These are phyloP conservation scores for Tubosaeta sp. DNA, from an alignment of 768 basidiomycete species.

Conservation along the genomic window DNA sequence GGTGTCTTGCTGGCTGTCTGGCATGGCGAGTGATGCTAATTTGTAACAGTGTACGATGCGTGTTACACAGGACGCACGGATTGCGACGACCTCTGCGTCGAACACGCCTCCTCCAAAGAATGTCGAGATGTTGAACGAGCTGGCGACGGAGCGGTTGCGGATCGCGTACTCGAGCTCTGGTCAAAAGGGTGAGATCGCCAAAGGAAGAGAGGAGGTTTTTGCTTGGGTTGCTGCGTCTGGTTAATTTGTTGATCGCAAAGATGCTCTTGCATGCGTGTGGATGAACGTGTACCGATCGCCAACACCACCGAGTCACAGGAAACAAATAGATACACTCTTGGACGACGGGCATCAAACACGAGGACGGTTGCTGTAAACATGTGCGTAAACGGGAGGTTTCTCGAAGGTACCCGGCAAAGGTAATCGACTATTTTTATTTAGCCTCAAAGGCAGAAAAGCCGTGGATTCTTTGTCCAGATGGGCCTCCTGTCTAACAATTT, in stretches of 20 bases:
- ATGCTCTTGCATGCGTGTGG: neutral
- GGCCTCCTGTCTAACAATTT: neutral
- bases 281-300: neutral
- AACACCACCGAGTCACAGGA: neutral
- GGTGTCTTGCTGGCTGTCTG: conserved; percentile 20
- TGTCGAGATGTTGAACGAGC: conserved; percentile 57
- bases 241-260: conserved; percentile 3
- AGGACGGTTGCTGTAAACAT: neutral
- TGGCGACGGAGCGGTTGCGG: conserved; percentile 68
- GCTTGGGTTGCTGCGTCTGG: conserved; percentile 36
- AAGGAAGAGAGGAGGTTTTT: conserved; percentile 42
- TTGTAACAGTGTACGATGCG: conserved; percentile 53
- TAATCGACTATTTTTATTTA: neutral
- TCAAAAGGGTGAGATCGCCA: conserved; percentile 33
- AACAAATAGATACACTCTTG: neutral
- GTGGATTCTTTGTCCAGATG: neutral
- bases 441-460: neutral
- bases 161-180: conserved; percentile 53
- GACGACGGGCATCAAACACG: neutral
- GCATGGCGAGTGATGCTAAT: conserved; percentile 3
- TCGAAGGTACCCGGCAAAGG: neutral
- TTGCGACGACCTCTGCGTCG: conserved; percentile 47
- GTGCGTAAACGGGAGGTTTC: neutral
- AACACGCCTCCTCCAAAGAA: conserved; percentile 53
- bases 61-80: conserved; percentile 40